A percentile compares a stretch with the other conserved stretches of the same genome.
Evolutionary conservation across 441 rosid genomes (phyloP).

Genomic region (Gossypium davidsonii): DNA sequence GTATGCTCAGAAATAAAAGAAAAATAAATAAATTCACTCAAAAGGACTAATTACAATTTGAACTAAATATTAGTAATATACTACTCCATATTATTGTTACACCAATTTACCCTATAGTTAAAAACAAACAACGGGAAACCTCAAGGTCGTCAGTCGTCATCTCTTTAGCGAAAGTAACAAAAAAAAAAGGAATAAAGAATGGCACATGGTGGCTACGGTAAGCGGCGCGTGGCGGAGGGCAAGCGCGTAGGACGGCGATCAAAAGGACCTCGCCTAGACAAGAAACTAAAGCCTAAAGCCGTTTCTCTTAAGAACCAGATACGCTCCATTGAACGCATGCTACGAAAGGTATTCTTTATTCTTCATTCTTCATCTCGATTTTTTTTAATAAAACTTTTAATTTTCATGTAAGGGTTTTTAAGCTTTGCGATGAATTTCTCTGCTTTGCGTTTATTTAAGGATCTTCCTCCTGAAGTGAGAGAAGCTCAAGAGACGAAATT

Average conservation of each 20-base stretch:
- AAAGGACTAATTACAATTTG: too few species aligned
- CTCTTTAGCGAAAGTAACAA: neutral
- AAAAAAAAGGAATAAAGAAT: slow-evolving; percentile 14
- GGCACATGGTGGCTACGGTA: slow-evolving; percentile 90
- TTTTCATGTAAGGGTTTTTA: neutral
- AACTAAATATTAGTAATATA: too few species aligned
- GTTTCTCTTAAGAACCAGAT: slow-evolving; percentile 86
- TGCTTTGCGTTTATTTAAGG: slow-evolving; percentile 26
- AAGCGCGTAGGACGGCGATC: slow-evolving; percentile 65
- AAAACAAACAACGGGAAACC: neutral
- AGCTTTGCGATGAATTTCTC: neutral
- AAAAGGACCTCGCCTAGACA: slow-evolving; percentile 51
- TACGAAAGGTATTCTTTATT: slow-evolving; percentile 61
- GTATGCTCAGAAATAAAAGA: too few species aligned
- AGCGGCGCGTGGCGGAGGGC: slow-evolving; percentile 60
- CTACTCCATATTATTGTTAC: too few species aligned
- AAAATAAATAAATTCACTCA: too few species aligned
- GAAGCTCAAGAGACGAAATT: slow-evolving; percentile 66
- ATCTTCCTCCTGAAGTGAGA: slow-evolving; percentile 65
- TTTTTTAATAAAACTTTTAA: neutral
- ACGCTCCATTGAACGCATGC: slow-evolving; percentile 83
- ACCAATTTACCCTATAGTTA: too few species aligned
- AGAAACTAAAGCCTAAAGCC: slow-evolving; percentile 58
- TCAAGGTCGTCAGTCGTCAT: neutral
- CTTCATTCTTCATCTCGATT: neutral